Percentiles rank a stretch among this genome's conserved stretches.
Evolutionary conservation across 192 early-diverging fungal genomes (phyloP).

Genomic region (Podila epigama): DNA sequence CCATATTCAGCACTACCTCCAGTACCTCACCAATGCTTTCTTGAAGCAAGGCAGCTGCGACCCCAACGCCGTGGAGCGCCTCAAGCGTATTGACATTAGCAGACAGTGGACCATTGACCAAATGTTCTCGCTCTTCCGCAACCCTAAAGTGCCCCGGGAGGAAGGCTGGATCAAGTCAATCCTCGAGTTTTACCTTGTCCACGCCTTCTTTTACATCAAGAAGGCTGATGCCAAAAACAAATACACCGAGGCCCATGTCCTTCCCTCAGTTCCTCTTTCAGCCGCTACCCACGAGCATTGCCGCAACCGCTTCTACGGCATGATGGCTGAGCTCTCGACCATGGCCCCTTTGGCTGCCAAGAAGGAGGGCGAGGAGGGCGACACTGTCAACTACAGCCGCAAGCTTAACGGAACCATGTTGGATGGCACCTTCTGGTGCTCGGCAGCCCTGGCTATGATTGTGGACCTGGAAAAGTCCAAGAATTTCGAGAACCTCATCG

Average conservation of each 20-base stretch:
- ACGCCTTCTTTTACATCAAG: conserved; percentile 76
- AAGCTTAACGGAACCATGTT: conserved; percentile 62
- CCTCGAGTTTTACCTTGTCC: conserved; percentile 72
- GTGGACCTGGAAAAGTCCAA: conserved; percentile 52
- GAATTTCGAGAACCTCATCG: conserved; percentile 37
- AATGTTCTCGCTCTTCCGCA: conserved; percentile 77
- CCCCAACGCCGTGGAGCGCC: conserved; percentile 39
- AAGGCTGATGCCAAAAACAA: conserved; percentile 52
- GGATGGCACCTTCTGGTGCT: conserved; percentile 68
- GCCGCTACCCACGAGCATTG: conserved; percentile 65
- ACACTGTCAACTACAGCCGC: conserved; percentile 45
- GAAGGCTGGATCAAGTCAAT: conserved; percentile 75
- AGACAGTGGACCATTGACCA: conserved; percentile 86
- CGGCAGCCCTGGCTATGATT: conserved; percentile 59
- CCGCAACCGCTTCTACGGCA: conserved; percentile 63
- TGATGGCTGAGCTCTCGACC: conserved; percentile 75
- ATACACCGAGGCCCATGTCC: conserved; percentile 46
- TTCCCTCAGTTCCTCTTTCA: conserved; percentile 65
- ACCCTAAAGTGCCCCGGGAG: conserved; percentile 76
- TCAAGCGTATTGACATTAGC: conserved; percentile 56
- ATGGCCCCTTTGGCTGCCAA: conserved; percentile 53
- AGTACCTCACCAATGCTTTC: conserved; percentile 76
- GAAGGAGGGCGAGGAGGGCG: conserved; percentile 43
- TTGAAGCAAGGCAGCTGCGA: conserved; percentile 57
- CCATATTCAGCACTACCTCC: conserved; percentile 74